phyloP scores from a whole-genome alignment of 257 asterid species.

The Nicotiana benthamiana region DNA sequence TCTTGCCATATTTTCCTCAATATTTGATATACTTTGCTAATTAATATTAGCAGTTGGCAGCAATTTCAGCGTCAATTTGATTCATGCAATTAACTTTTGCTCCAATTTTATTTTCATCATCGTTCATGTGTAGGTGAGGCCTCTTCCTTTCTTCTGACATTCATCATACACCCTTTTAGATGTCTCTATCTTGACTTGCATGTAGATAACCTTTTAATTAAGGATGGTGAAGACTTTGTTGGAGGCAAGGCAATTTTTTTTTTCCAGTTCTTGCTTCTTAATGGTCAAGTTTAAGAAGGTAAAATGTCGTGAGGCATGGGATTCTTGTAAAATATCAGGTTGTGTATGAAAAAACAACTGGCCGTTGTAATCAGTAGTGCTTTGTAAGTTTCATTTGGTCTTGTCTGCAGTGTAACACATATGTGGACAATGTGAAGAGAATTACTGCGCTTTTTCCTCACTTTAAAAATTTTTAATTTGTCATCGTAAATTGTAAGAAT shows the following conservation, averaged over 20 bases:
- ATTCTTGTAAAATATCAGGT: too few relatives aligned
- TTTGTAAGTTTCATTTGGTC: background rate
- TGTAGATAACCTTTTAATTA: too few relatives aligned
- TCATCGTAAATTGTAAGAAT: background rate
- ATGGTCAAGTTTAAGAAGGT: background rate
- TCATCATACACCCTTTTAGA: too few relatives aligned
- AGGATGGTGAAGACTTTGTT: background rate
- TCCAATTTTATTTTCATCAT: too few relatives aligned
- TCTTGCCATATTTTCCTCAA: background rate
- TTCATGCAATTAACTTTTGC: too few relatives aligned
- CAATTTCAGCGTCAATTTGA: background rate
- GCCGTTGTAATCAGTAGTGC: background rate
- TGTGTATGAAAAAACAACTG: background rate
- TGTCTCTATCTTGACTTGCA: too few relatives aligned
- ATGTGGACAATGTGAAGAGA: background rate
- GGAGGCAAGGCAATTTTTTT: background rate
- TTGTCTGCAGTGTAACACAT: background rate
- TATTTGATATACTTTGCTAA: constrained; percentile 4
- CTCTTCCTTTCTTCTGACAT: too few relatives aligned
- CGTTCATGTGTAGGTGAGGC: too few relatives aligned
- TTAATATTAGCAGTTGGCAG: constrained; percentile 25
- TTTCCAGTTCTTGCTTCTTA: background rate
- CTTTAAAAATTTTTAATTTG: background rate
- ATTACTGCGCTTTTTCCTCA: background rate
- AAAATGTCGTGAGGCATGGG: background rate